Base-by-base conservation (phyloP, 2,329 filamentous ascomycete species). In the Calonectria fujianensis region DNA sequence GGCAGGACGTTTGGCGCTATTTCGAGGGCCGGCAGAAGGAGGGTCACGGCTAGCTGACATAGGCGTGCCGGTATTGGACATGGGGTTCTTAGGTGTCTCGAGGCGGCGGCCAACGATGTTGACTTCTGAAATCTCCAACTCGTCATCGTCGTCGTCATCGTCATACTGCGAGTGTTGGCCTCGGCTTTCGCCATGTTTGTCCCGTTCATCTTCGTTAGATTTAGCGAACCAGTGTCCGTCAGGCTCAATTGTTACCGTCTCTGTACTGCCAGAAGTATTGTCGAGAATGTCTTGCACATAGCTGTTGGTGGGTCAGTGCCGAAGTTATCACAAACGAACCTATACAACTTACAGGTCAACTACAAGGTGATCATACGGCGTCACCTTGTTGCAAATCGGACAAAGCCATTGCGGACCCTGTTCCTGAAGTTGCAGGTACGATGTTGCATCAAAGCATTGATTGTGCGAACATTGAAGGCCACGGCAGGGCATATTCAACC, bases 341-440 rank as follows among this genome's bases (percentile, higher is more conserved):
- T 32, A 16, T 8, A 37, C 35, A 11, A 86, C 92, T 85, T 88
- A 97, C 91, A 97, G 94, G 79, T 99, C 97, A 37, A 98, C 92
- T 14, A 95, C 95, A 31, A 99, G 87, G 63, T 91, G 93, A 66
- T 96, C 94, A 84, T 95, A 99, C 0, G 93, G 92, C 2, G 96
- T 93, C 0, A 91, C 86, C 82, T 96, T 97, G 85, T 94, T 96
- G 87, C 97, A 99, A 29, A 98, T 93, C 0, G 97, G 97, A 81
- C 97, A 99, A n/a, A 93, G 89, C 97, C 97, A 99, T 24, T 97
- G 97, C 0, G 97, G 97, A 0, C 95, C 96, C 87, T 99, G 97
- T 83, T 98, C 96, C 83, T 98, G 96, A 35, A 99, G 87, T 80
- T 98, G 95, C 27, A 99, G 89, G 83, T 98, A 99, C 2, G 95